Percentiles rank a stretch among this genome's conserved stretches.
Conservation (phyloP, 768 basidiomycete genomes). For the Dentipellis fragilis region DNA sequence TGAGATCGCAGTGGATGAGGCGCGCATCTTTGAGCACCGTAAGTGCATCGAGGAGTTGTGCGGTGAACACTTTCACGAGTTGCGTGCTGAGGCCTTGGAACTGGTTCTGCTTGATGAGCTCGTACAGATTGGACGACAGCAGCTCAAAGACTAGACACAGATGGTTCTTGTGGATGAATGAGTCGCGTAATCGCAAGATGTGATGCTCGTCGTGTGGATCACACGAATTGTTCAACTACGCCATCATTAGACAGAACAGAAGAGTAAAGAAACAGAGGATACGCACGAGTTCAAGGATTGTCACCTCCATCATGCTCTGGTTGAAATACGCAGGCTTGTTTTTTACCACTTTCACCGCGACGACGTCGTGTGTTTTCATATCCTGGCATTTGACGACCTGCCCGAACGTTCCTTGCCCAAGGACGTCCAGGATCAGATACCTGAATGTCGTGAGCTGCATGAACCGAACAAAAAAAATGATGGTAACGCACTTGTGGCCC, state of each 20-base stretch:
- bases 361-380: slow-evolving; percentile 97
- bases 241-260: not conserved
- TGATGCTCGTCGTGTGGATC: slow-evolving; percentile 96
- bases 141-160: slow-evolving; percentile 97
- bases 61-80: slow-evolving; percentile 97
- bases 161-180: slow-evolving; percentile 94
- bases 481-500: slow-evolving; percentile 73
- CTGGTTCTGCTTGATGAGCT: slow-evolving; percentile 99
- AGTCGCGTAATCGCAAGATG: slow-evolving; percentile 88
- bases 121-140: slow-evolving; percentile 94
- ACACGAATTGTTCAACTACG: slow-evolving; percentile 83
- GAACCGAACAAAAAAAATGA: slow-evolving; percentile 5
- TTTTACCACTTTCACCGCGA: slow-evolving; percentile 98
- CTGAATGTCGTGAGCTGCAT: slow-evolving; percentile 27
- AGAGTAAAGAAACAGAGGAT: slow-evolving; percentile 1
- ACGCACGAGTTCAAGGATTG: slow-evolving; percentile 88
- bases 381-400: slow-evolving; percentile 99
- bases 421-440: slow-evolving; percentile 94
- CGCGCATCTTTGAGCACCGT: slow-evolving; percentile 91
- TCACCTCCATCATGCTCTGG: slow-evolving; percentile 99
- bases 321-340: slow-evolving; percentile 99
- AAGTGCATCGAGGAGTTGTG: slow-evolving; percentile 87
- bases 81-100: slow-evolving; percentile 96
- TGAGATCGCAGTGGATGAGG: slow-evolving; percentile 96
- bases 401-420: slow-evolving; percentile 98